A percentile compares a stretch with the other conserved stretches of the same genome.
These are phyloP conservation scores for Paramecium caudatum DNA, from an alignment of 73 alveolate species.

Conservation along the genomic window DNA sequence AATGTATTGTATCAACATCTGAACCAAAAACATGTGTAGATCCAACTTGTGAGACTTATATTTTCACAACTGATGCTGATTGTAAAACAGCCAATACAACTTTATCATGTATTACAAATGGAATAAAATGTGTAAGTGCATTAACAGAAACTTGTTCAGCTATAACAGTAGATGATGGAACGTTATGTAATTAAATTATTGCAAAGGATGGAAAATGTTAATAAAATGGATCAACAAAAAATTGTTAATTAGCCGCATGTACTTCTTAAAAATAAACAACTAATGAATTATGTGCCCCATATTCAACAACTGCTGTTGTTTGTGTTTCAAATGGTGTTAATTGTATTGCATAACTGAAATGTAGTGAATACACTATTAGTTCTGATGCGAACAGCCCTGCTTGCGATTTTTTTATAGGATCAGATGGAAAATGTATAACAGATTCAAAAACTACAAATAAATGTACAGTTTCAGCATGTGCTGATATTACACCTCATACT, in stretches of 20 bases:
- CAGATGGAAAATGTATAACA: slow-evolving; percentile 3
- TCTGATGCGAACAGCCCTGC: too few species aligned
- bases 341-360: background rate
- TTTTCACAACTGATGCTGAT: background rate
- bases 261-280: background rate
- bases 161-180: background rate
- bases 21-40: background rate
- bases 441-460: background rate
- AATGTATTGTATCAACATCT: background rate
- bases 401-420: background rate
- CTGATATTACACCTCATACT: background rate
- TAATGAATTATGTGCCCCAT: background rate
- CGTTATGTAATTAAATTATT: background rate
- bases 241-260: background rate
- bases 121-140: background rate
- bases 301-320: background rate
- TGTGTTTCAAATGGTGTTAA: background rate
- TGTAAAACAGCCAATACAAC: background rate
- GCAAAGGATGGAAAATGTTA: slow-evolving; percentile 25
- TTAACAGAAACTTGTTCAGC: background rate
- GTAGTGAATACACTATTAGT: too few species aligned
- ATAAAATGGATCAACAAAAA: background rate
- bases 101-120: background rate
- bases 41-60: background rate
- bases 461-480: background rate